Conservation (phyloP, 2,329 filamentous ascomycete species). For the Metarhizium guizhouense region DNA sequence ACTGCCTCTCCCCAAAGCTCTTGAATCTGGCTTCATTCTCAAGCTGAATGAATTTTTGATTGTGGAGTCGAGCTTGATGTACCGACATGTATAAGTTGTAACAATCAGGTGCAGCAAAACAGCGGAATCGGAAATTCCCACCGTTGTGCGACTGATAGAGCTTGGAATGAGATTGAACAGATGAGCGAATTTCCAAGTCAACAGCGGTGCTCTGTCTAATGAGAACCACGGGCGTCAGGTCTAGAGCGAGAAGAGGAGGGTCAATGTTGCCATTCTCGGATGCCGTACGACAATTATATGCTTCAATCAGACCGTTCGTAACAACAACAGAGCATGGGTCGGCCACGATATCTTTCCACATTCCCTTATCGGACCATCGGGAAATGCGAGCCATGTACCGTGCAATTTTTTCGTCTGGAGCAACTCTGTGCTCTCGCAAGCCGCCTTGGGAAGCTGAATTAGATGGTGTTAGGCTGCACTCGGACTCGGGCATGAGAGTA, state of each 20-base stretch:
- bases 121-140: conserved; percentile 83
- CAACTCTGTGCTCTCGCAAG: conserved; percentile 38
- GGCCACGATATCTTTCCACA: conserved; percentile 49
- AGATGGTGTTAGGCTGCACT: conserved; percentile 64
- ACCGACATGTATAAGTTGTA: conserved; percentile 76
- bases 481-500: conserved; percentile 34
- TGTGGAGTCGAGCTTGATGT: conserved; percentile 83
- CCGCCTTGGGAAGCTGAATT: conserved; percentile 71
- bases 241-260: conserved; percentile 57
- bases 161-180: conserved; percentile 62
- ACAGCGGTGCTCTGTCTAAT: conserved; percentile 85
- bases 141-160: conserved; percentile 54
- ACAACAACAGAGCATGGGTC: conserved; percentile 47
- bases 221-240: conserved; percentile 84
- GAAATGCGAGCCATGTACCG: conserved; percentile 48
- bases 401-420: conserved; percentile 31
- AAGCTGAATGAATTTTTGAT: conserved; percentile 72
- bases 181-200: conserved; percentile 89
- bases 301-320: conserved; percentile 50
- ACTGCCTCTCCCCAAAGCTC: conserved; percentile 55
- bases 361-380: conserved; percentile 52
- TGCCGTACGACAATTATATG: conserved; percentile 33
- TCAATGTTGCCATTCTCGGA: conserved; percentile 19
- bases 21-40: conserved; percentile 61
- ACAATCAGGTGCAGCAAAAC: conserved; percentile 67